Percentiles rank a stretch among this genome's conserved stretches.
Conservation (phyloP, 345 rosid species). For the Turritis glabra region DNA sequence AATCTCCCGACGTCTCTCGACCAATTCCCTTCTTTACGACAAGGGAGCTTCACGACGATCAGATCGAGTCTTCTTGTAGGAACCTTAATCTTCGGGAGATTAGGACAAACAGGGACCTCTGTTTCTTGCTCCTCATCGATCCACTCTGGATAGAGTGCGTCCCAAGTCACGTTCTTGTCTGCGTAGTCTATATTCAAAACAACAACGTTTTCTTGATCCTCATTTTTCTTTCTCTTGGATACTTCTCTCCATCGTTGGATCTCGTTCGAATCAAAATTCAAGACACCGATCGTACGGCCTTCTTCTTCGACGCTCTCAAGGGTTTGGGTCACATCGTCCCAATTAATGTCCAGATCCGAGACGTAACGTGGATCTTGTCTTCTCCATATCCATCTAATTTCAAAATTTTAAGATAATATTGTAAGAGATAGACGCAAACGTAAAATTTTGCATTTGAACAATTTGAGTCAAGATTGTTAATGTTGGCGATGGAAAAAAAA, state of each 20-base stretch:
- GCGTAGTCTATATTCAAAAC: slow-evolving; percentile 53
- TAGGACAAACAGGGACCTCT: slow-evolving; percentile 77
- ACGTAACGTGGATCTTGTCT: slow-evolving; percentile 60
- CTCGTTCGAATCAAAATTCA: slow-evolving; percentile 72
- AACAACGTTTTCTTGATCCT: slow-evolving; percentile 25
- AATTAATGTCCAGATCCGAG: slow-evolving; percentile 57
- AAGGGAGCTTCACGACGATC: slow-evolving; percentile 87
- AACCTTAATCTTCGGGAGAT: slow-evolving; percentile 59
- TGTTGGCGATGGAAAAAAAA: background rate
- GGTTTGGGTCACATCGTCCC: slow-evolving; percentile 67
- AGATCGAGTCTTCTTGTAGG: slow-evolving; percentile 73
- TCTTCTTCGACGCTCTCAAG: slow-evolving; percentile 48
- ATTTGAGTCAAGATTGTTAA: background rate
- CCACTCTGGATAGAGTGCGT: slow-evolving; percentile 90
- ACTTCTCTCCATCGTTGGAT: slow-evolving; percentile 63
- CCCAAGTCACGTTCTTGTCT: slow-evolving; percentile 68
- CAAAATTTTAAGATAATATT: background rate
- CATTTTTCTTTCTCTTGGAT: slow-evolving; percentile 47
- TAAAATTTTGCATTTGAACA: background rate
- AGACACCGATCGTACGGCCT: slow-evolving; percentile 67
- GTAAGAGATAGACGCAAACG: background rate
- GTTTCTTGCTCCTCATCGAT: slow-evolving; percentile 94
- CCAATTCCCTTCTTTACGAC: slow-evolving; percentile 82
- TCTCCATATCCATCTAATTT: slow-evolving; percentile 64
- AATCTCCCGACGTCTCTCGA: slow-evolving; percentile 85